Evolutionary conservation across 176 grass and related monocot genomes (phyloP).

Genomic region (Juncus inflexus): DNA sequence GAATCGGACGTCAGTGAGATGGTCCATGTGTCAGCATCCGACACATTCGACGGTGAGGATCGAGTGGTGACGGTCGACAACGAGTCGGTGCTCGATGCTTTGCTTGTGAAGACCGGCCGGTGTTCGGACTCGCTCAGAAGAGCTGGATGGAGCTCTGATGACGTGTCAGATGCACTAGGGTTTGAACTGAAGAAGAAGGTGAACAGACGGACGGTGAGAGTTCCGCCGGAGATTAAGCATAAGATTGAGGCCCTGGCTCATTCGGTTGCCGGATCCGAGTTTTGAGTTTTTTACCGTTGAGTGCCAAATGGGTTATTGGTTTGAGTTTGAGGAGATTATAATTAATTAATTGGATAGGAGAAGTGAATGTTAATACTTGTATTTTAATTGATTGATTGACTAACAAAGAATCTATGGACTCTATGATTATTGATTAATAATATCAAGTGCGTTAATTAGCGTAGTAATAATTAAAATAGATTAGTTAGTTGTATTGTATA

Average conservation of each 20-base stretch:
- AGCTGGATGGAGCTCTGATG: slow-evolving; percentile 88
- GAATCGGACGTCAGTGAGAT: slow-evolving; percentile 82
- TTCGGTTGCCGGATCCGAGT: slow-evolving; percentile 39
- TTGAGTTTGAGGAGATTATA: slow-evolving; percentile 15
- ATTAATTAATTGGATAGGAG: not conserved
- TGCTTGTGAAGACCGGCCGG: slow-evolving; percentile 59
- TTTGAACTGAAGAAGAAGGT: slow-evolving; percentile 38
- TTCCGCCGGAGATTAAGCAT: slow-evolving; percentile 69
- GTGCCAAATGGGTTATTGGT: slow-evolving; percentile 5
- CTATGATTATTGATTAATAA: too few species aligned
- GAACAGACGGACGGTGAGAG: slow-evolving; percentile 19
- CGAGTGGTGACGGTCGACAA: slow-evolving; percentile 30
- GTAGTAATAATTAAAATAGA: too few species aligned
- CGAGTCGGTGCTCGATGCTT: slow-evolving; percentile 58
- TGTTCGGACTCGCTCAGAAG: slow-evolving; percentile 79
- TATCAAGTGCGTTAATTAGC: too few species aligned
- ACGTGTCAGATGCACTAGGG: slow-evolving; percentile 77
- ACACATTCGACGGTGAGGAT: slow-evolving; percentile 61
- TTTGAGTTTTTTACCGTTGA: not conserved
- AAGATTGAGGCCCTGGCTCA: slow-evolving; percentile 68
- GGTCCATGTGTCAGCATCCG: slow-evolving; percentile 51
- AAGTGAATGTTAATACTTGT: slow-evolving; percentile 25
- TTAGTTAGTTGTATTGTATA: too few species aligned
- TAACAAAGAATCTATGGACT: too few species aligned
- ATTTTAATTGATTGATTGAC: slow-evolving; percentile 16